A percentile compares a stretch with the other conserved stretches of the same genome.
phyloP scores from a whole-genome alignment of 169 alveolate species.

The Neospora caninum region DNA sequence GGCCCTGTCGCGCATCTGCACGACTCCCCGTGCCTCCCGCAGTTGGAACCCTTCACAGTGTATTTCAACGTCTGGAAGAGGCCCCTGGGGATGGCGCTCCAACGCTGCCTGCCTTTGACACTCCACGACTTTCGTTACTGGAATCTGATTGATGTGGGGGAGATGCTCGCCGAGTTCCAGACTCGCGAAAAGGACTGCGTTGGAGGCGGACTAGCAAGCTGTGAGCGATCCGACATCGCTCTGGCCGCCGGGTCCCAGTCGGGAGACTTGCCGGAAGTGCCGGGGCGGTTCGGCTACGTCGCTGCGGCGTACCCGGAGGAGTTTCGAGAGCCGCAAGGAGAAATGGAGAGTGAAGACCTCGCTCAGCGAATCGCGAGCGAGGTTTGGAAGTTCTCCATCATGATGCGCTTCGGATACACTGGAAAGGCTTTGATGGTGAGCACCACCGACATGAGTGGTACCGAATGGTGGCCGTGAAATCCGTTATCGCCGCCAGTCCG shows the following conservation, averaged over 20 bases:
- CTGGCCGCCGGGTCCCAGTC: background rate
- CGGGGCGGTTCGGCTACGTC: background rate
- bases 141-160: conserved; percentile 39
- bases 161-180: conserved; percentile 26
- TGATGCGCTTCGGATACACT: conserved; percentile 36
- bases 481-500: too few species aligned
- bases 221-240: background rate
- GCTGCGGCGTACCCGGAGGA: background rate
- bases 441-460: background rate
- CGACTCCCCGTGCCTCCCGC: background rate
- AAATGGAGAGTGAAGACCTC: background rate
- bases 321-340: background rate
- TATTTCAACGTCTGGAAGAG: background rate
- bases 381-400: conserved; percentile 30
- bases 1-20: background rate
- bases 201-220: background rate
- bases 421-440: conserved; percentile 33
- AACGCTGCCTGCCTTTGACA: conserved; percentile 3
- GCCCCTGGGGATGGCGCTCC: conserved; percentile 10
- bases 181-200: background rate
- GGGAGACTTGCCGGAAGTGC: background rate
- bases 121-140: conserved; percentile 39
- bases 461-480: too few species aligned
- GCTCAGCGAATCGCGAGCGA: conserved; percentile 35
- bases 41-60: background rate